Evolutionary conservation across 176 grass and related monocot species (phyloP), one percentile per base, ranked within the genome.

Genomic region (Tillandsia leiboldiana): DNA sequence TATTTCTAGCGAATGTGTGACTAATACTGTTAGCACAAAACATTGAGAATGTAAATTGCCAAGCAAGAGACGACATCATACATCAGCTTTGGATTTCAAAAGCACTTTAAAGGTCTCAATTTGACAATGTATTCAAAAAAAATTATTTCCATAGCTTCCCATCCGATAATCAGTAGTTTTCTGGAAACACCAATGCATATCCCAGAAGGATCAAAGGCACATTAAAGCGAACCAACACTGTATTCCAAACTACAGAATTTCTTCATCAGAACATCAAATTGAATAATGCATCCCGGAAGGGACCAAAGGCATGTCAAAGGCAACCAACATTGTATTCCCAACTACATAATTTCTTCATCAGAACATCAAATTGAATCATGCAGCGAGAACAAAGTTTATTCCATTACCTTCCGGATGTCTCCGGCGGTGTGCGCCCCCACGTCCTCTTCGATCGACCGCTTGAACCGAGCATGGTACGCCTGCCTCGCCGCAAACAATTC

Each of bases 391-490:
- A 8, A 49, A 50, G 58, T 13, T 13, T 23, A 68, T 48, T 1
- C 11, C 52, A 66, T 53, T 67, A 91, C 88, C 88, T 92, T 97
- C 68, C 89, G 77, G 89, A 97, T 92, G 67, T 97, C 89, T 1
- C 86, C 93, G 1, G 73, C 83, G 78, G 73, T 81, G 53, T 90
- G 93, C 0, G 77, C 84, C 1, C 86, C 86, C 64, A 97, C 87
- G 13, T 97, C 93, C 77, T 97, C 93, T 82, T 97, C 93, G 62
- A 97, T 86, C 58, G 88, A 90, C 9, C 86, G 83, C 81, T 92
- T 97, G 84, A 83, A 92, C 50, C 80, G 81, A 6, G 78, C 81
- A 20, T 92, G 93, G 82, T 97, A 97, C 0, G 86, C 89, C 72
- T 77, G 71, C 80, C 82, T 86, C 29, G 53, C 78, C 0, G 89